phyloP scores from a whole-genome alignment of 2,329 filamentous ascomycete genomes.

The Claviceps paspali region DNA sequence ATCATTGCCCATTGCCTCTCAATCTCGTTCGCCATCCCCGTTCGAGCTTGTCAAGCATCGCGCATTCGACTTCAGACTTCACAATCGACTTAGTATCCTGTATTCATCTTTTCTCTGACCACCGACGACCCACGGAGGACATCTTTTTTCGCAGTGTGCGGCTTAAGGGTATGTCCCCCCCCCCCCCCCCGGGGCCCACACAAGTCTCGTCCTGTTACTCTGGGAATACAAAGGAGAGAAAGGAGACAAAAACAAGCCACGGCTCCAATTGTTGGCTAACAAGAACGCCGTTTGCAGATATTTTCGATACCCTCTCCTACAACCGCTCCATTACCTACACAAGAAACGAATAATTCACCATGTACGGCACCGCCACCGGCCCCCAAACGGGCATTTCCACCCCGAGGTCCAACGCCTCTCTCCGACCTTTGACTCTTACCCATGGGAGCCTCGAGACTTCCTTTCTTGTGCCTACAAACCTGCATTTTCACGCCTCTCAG shows the following conservation, averaged over 20 bases:
- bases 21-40: conserved; percentile 6
- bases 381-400: conserved; percentile 94
- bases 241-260: not conserved
- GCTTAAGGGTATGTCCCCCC: conserved; percentile 17
- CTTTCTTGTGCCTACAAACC: conserved; percentile 84
- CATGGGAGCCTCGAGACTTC: conserved; percentile 95
- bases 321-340: not conserved
- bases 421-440: conserved; percentile 76
- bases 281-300: conserved; percentile 9
- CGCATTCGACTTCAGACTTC: conserved; percentile 4
- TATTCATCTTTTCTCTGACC: not conserved
- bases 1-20: conserved; percentile 1
- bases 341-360: conserved; percentile 26
- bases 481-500: conserved; percentile 92
- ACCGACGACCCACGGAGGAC: conserved; percentile 6
- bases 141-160: conserved; percentile 13
- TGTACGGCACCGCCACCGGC: conserved; percentile 76
- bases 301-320: conserved; percentile 26
- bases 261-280: not conserved
- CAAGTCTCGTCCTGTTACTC: too few species aligned
- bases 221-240: not conserved
- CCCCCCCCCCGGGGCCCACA: too few species aligned
- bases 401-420: conserved; percentile 80
- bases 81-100: not conserved
- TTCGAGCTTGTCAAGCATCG: conserved; percentile 5